Evolutionary conservation across 2,329 filamentous ascomycete species (phyloP).

Genomic region (Arthrobotrys megalospora): DNA sequence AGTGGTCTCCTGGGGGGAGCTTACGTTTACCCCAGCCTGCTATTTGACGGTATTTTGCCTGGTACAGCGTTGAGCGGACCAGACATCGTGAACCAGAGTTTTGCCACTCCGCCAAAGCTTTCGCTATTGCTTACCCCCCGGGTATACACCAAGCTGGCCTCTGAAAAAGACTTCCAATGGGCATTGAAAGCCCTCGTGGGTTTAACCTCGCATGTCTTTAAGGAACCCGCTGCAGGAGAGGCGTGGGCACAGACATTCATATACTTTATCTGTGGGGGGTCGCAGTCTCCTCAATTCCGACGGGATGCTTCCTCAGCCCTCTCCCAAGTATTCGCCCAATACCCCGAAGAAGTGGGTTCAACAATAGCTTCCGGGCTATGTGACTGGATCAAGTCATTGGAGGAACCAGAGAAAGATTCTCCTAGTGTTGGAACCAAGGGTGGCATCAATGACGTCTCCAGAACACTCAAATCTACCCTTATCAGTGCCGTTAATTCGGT

Average conservation of each 20-base stretch:
- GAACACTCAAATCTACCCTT: slow-evolving; percentile 70
- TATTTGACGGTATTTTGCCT: slow-evolving; percentile 70
- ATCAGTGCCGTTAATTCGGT: slow-evolving; percentile 21
- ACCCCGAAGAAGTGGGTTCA: slow-evolving; percentile 74
- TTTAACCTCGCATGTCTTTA: slow-evolving; percentile 73
- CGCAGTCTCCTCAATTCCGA: slow-evolving; percentile 75
- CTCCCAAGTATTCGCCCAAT: slow-evolving; percentile 75
- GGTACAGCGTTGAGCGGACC: slow-evolving; percentile 72
- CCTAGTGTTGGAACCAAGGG: slow-evolving; percentile 77
- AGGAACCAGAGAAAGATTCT: slow-evolving; percentile 82
- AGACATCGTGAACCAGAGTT: slow-evolving; percentile 76
- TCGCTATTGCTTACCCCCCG: slow-evolving; percentile 89
- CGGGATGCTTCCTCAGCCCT: slow-evolving; percentile 76
- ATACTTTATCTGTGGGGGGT: slow-evolving; percentile 79
- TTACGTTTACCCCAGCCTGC: slow-evolving; percentile 80
- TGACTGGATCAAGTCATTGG: slow-evolving; percentile 80
- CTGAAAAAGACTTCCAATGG: slow-evolving; percentile 84
- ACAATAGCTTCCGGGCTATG: slow-evolving; percentile 81
- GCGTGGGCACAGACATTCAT: slow-evolving; percentile 88
- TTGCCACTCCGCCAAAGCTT: slow-evolving; percentile 82
- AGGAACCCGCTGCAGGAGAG: slow-evolving; percentile 71
- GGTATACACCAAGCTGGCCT: slow-evolving; percentile 83
- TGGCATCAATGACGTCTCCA: slow-evolving; percentile 76
- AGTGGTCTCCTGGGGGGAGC: slow-evolving; percentile 85
- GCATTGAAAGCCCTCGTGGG: slow-evolving; percentile 79